Base-by-base conservation (phyloP, 2,329 filamentous ascomycete species). In the Xylaria sp. region DNA sequence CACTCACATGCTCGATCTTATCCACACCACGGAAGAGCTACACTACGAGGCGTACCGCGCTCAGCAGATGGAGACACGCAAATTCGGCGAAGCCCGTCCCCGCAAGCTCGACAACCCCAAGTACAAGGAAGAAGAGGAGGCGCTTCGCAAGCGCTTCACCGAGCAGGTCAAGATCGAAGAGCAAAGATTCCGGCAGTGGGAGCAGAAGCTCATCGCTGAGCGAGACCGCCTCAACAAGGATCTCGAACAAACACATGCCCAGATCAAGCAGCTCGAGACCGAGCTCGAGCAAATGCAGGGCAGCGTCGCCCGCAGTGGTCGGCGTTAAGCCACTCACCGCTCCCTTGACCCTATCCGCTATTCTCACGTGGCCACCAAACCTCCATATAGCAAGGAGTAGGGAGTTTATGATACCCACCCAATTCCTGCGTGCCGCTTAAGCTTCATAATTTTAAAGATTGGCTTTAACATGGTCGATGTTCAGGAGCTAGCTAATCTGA, bases 131-230 rank as follows among this genome's bases (percentile, higher is more conserved):
- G 96, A 99, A 84, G 96, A 99, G 81, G 96, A 99, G 88, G 93
- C 93, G 71, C 90, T 99, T 74, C 91, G 96, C 84, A 99, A 99
- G 90, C 90, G 97, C 77, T 99, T 99, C 85, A 99, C 96, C 76
- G 96, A 99, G 86, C 96, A 99, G 83, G 96, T 99, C 87, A 99
- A 99, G 93, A 93, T 99, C 79, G 97, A 99, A 87, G 96, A 99
- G 86, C 94, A 97, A 86, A 91, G 96, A 74, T 99, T 99, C 91
- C 90, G 97, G 83, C 92, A 97, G 85, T 99, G 96, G 96, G 96
- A 99, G 86, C 96, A 99, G 90, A 98, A 98, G 89, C 93, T 99
- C 82, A 99, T 99, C 79, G 91, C 93, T 72, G 96, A 99, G 89
- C 92, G 96, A 83, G 97, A 99, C 83, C 93, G 96, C 77, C 90